Percentiles rank a stretch among this genome's conserved stretches.
Evolutionary conservation across 2,329 filamentous ascomycete species (phyloP).

Genomic region (Chrysoporthe puriensis): DNA sequence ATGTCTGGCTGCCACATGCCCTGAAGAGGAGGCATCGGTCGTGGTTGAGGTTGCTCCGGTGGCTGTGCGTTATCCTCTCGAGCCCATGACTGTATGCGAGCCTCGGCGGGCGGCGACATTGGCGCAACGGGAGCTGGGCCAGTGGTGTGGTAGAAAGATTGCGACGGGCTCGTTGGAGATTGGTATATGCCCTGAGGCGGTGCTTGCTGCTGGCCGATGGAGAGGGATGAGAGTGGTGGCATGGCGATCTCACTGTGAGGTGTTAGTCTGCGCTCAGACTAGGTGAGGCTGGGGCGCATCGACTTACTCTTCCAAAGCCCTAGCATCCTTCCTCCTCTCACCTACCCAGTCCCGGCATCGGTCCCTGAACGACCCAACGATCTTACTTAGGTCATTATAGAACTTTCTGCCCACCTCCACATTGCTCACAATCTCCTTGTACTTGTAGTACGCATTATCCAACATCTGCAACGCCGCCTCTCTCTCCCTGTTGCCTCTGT

Average conservation of each 20-base stretch:
- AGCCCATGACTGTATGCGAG: conserved; percentile 63
- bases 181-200: conserved; percentile 29
- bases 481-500: conserved; percentile 67
- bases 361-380: conserved; percentile 82
- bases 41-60: conserved; percentile 59
- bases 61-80: conserved; percentile 48
- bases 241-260: conserved; percentile 53
- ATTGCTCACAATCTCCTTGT: conserved; percentile 93
- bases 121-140: conserved; percentile 33
- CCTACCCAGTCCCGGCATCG: conserved; percentile 77
- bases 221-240: conserved; percentile 53
- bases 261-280: conserved; percentile 28
- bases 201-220: conserved; percentile 40
- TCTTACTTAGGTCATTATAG: conserved; percentile 92
- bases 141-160: conserved; percentile 36
- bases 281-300: conserved; percentile 13
- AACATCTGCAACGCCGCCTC: conserved; percentile 85
- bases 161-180: conserved; percentile 29
- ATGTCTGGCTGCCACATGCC: conserved; percentile 79
- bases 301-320: conserved; percentile 73
- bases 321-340: conserved; percentile 78
- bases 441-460: conserved; percentile 91
- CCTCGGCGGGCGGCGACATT: conserved; percentile 44
- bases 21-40: conserved; percentile 48
- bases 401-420: conserved; percentile 92